phyloP scores from a whole-genome alignment of 805 yeast genomes.

The Starmerella apis region DNA sequence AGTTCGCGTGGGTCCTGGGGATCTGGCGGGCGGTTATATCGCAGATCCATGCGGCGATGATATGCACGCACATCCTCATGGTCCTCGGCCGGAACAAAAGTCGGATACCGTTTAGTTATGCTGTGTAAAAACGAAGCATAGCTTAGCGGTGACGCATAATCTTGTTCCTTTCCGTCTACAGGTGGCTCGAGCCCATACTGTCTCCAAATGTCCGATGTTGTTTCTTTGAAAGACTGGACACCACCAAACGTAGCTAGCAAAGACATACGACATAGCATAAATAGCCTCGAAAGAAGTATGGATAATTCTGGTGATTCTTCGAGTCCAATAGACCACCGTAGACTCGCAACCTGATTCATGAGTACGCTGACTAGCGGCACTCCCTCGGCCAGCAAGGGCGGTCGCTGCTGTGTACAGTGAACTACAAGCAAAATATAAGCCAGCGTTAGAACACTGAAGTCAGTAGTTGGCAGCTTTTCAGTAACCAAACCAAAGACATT shows the following conservation, averaged over 20 bases:
- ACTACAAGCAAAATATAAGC: constrained; percentile 10
- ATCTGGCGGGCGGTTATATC: neutral
- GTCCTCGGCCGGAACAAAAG: constrained; percentile 45
- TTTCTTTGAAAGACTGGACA: constrained; percentile 31
- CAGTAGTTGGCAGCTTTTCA: neutral
- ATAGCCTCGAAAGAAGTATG: constrained; percentile 5
- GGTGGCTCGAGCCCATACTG: constrained; percentile 33
- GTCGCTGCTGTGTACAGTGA: neutral
- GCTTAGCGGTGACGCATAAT: constrained; percentile 65
- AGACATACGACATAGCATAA: constrained; percentile 16
- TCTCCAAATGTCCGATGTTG: constrained; percentile 40
- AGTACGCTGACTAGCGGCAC: constrained; percentile 11
- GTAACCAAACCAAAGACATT: neutral
- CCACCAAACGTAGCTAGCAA: constrained; percentile 52
- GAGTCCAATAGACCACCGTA: constrained; percentile 20
- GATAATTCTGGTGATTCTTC: constrained; percentile 7
- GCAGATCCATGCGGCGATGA: constrained; percentile 1
- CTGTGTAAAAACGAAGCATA: constrained; percentile 73
- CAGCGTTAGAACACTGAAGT: constrained; percentile 11
- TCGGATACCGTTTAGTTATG: constrained; percentile 49
- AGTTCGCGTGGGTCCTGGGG: constrained; percentile 18
- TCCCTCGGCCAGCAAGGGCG: constrained; percentile 10
- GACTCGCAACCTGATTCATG: constrained; percentile 13
- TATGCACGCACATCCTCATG: constrained; percentile 32
- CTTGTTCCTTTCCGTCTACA: constrained; percentile 23